Evolutionary conservation across 2,329 filamentous ascomycete species (phyloP), one percentile per base, ranked within the genome.

Genomic region (Paecilomyces fulvus): DNA sequence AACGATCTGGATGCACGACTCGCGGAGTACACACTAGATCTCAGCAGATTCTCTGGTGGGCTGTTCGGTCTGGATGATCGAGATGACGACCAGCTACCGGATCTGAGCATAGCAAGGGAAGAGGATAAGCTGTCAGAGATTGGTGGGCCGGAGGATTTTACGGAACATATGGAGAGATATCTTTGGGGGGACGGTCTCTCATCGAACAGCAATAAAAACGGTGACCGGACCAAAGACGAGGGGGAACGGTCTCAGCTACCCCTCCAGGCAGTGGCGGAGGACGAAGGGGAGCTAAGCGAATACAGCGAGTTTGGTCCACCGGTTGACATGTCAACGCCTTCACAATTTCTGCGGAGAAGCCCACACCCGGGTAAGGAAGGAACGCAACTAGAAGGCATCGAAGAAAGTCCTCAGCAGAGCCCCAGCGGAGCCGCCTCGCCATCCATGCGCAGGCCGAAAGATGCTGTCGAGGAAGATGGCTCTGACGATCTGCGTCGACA

Each of bases 251-350:
- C 17, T 17, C 33, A 43, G 4, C 12, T 14, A 17, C 17, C 33
- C 20, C 20, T 48, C 20, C 31, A 51, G 52, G 23, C 43, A n/a
- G 21, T 33, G 20, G 53, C 52, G 28, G 53, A 49, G 12, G 53
- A 56, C 2, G 50, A 59, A 28, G 58, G 59, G 1, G 68, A 69
- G 6, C 61, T 71, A 6, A 68, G 63, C 9, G 73, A 74, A 51
- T 69, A 73, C 53, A 75, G 72, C 50, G 73, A 75, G 62, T 73
- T 75, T 48, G 73, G 70, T 2, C 72, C 73, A 9, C 73, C 73
- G 2, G 63, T 74, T 9, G 73, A 75, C 55, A 75, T 75, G 69
- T 76, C 73, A 1, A 76, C 73, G 0, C 73, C 73, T 4, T 74
- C 72, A 17, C 73, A 75, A 58, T 31, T 76, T 8, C 59, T 75